Evolutionary conservation across 805 yeast genomes (phyloP).

Genomic region (Kuraishia hungarica): DNA sequence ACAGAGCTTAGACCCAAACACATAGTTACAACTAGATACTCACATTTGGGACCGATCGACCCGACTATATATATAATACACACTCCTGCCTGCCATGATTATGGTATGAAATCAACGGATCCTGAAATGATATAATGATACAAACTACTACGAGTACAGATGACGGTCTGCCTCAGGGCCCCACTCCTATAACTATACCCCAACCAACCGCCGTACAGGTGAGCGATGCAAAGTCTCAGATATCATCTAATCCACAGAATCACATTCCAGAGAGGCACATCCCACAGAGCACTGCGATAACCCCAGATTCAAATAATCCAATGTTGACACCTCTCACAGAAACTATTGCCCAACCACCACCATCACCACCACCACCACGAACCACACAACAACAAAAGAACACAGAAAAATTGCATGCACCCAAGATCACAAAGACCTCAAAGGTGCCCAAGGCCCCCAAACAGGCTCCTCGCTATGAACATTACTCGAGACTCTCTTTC

Average conservation of each 20-base stretch:
- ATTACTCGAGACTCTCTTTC: slow-evolving; percentile 49
- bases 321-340: too few relatives aligned
- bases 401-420: background rate
- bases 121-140: background rate
- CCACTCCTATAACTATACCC: too few relatives aligned
- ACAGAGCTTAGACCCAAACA: too few relatives aligned
- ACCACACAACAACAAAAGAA: background rate
- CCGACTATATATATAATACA: too few relatives aligned
- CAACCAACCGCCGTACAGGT: background rate
- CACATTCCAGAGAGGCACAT: too few relatives aligned
- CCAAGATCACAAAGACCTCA: slow-evolving; percentile 1
- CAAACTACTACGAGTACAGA: background rate
- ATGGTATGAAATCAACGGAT: background rate
- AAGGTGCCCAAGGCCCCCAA: slow-evolving; percentile 23
- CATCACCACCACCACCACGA: too few relatives aligned
- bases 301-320: background rate
- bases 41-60: too few relatives aligned
- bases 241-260: background rate
- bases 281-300: background rate
- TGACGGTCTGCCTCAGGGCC: background rate
- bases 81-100: background rate
- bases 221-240: background rate
- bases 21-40: too few relatives aligned
- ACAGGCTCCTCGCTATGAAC: slow-evolving; percentile 43
- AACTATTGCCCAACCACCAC: too few relatives aligned